Evolutionary conservation across 257 asterid species (phyloP).

Genomic region (Handroanthus guayacan): DNA sequence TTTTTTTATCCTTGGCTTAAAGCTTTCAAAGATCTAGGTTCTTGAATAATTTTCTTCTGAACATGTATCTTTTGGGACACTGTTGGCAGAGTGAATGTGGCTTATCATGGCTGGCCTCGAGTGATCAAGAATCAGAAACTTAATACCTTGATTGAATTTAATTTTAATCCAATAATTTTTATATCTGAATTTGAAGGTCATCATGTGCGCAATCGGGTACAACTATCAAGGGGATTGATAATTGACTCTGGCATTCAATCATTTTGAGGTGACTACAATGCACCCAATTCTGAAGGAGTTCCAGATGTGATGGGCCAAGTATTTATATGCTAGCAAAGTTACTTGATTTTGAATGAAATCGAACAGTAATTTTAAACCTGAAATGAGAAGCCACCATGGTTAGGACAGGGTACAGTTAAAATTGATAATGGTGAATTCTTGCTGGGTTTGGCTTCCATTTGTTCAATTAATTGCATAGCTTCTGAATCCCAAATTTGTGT

Average conservation of each 20-base stretch:
- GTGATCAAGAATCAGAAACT: neutral
- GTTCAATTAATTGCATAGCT: conserved; percentile 1
- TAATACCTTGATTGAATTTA: neutral
- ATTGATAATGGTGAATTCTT: neutral
- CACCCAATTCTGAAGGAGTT: neutral
- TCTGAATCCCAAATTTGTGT: neutral
- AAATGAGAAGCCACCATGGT: neutral
- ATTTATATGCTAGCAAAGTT: neutral
- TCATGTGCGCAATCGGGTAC: neutral
- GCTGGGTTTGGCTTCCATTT: neutral
- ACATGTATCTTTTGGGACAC: neutral
- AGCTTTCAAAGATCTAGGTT: neutral
- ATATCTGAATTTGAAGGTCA: neutral
- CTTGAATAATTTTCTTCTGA: neutral
- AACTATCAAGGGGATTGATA: neutral
- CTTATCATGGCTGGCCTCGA: neutral
- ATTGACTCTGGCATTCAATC: neutral
- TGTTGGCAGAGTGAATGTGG: neutral
- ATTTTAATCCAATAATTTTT: neutral
- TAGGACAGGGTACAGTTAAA: neutral
- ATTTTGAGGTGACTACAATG: neutral
- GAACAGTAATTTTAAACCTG: neutral
- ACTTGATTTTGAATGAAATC: neutral
- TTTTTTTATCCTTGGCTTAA: neutral
- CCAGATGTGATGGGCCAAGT: conserved; percentile 2